Base-by-base conservation (phyloP, 768 basidiomycete genomes). In the Sarcodon sp. region DNA sequence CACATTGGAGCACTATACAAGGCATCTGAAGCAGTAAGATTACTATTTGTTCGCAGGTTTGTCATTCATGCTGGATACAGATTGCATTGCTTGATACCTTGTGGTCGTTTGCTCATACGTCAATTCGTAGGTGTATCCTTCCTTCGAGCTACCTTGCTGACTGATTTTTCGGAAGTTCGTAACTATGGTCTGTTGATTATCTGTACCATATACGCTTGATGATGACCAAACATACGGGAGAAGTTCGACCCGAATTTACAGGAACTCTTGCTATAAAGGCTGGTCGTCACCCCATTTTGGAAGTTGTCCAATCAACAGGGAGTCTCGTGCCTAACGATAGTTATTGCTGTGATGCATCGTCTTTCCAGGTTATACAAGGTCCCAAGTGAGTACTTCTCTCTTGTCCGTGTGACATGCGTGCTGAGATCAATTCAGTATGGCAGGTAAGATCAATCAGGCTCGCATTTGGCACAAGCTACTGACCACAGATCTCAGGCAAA, bases 211-310 rank as follows among this genome's bases (percentile, higher is more conserved):
- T 34, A 53, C 33, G 13, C 27, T 48, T 21, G 15, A 16, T 5
- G 33, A 18, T 33, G 27, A 48, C n/a, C 27, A 6, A 35, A n/a
- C 21, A 21, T 41, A 16, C 18, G 13, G 36, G 4, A 43, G 13
- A 45, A 92, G 91, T 84, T 18, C 87, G 92, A 4, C 93, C 93
- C 1, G 90, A 94, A 55, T 91, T 89, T 57, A 92, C 89, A 6
- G 86, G 81, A 1, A 92, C 88, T 3, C 67, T 92, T 7, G 90
- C 91, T 1, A 83, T 97, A 62, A 93, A 91, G 61, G 74, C 77
- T 0, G 91, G 92, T 1, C 75, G 88, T 3, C 92, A 97, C 60
- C 92, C 94, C 1, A 73, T 96, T 6, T 71, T 94, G 11, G 89
- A 94, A 61, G 79, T 69, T 5, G 68, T 83, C 1, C 79, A 83